phyloP scores from a whole-genome alignment of 768 basidiomycete species.

The Podaxis mareebaensis region DNA sequence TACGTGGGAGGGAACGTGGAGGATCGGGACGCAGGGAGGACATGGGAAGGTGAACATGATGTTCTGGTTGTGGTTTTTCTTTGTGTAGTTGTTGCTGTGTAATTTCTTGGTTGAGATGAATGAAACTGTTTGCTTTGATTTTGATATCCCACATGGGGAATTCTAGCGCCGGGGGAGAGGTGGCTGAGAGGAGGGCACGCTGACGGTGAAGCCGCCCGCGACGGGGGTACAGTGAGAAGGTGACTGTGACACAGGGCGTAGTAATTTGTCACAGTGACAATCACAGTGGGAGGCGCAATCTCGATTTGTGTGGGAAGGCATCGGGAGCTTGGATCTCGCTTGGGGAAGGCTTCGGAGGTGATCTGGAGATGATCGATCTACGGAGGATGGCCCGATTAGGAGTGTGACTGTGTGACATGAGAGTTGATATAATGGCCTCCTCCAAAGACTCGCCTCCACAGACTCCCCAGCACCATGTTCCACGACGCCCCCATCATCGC shows the following conservation, averaged over 20 bases:
- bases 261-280: conserved; percentile 7
- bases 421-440: conserved; percentile 14
- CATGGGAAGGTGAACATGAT: conserved; percentile 13
- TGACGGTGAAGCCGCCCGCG: conserved; percentile 14
- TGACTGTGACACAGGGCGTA: conserved; percentile 6
- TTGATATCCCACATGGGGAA: conserved; percentile 12
- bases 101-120: conserved; percentile 5
- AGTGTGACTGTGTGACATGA: conserved; percentile 11
- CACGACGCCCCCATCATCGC: conserved; percentile 23
- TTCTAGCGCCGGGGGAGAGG: conserved; percentile 19
- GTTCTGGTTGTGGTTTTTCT: conserved; percentile 9
- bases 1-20: conserved; percentile 17
- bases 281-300: conserved; percentile 22
- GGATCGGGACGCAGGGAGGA: conserved; percentile 16
- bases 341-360: conserved; percentile 17
- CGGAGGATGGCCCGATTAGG: conserved; percentile 10
- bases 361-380: conserved; percentile 17
- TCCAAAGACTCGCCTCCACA: neutral
- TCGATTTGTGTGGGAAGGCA: conserved; percentile 26
- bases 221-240: conserved; percentile 13
- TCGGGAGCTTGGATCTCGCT: conserved; percentile 16
- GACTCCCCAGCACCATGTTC: conserved; percentile 23
- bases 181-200: conserved; percentile 26
- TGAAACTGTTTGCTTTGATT: neutral
- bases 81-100: conserved; percentile 13